These are phyloP conservation scores for Prunus mongolica DNA, from an alignment of 306 rosid genomes.

Conservation along the genomic window DNA sequence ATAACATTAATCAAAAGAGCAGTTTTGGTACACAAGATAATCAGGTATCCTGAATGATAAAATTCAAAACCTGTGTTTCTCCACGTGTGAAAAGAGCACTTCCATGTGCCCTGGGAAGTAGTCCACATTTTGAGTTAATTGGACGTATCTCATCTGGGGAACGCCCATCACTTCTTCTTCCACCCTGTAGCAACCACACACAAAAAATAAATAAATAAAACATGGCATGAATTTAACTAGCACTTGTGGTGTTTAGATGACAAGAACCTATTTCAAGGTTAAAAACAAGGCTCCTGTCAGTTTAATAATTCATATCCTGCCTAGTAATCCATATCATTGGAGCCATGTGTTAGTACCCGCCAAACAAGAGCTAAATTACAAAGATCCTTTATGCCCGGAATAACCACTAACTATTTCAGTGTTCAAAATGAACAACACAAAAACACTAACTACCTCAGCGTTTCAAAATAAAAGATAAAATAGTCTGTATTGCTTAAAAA, in stretches of 20 bases:
- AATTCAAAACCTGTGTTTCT: slow-evolving; percentile 78
- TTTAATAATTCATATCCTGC: no score
- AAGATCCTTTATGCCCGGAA: no score
- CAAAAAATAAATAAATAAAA: background rate
- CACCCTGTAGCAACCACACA: slow-evolving; percentile 54
- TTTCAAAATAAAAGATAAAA: no score
- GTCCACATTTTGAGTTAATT: slow-evolving; percentile 73
- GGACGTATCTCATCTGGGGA: slow-evolving; percentile 72
- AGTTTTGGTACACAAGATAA: slow-evolving; percentile 4
- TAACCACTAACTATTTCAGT: no score
- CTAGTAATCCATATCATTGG: background rate
- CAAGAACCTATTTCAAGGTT: background rate
- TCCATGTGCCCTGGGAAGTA: slow-evolving; percentile 98
- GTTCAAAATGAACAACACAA: no score
- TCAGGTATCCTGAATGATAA: background rate
- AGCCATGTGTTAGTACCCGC: no score
- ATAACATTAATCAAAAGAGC: background rate
- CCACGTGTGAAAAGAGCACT: slow-evolving; percentile 97
- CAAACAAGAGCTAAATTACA: no score
- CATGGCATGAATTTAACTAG: background rate
- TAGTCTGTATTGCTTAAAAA: no score
- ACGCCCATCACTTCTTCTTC: slow-evolving; percentile 94
- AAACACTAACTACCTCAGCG: no score
- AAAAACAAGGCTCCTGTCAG: background rate
- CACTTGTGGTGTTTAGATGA: background rate